Percentiles rank a stretch among this genome's conserved stretches.
Evolutionary conservation across 2,329 filamentous ascomycete genomes (phyloP).

Genomic region (Paradendryphiella salina): DNA sequence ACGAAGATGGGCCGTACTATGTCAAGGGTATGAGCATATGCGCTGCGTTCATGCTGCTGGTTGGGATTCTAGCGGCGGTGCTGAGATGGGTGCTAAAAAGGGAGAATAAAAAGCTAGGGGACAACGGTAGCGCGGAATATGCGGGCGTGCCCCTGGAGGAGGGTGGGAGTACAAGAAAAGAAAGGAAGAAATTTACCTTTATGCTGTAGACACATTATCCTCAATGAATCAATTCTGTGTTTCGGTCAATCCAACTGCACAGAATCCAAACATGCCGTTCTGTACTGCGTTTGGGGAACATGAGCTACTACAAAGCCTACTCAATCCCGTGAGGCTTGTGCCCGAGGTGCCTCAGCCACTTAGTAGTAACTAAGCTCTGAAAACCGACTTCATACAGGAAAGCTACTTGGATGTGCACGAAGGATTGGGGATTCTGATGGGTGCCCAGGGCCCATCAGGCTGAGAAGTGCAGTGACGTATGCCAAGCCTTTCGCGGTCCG

Average conservation of each 20-base stretch:
- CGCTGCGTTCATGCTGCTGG: constrained; percentile 55
- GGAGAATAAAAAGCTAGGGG: constrained; percentile 28
- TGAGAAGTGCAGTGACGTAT: constrained; percentile 9
- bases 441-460: background rate
- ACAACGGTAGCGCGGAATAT: constrained; percentile 23
- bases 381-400: background rate
- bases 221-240: background rate
- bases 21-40: constrained; percentile 56
- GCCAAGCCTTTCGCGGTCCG: constrained; percentile 6
- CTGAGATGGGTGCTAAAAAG: constrained; percentile 49
- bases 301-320: too few species aligned
- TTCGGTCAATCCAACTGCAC: background rate
- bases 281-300: background rate
- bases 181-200: constrained; percentile 31
- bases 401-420: background rate
- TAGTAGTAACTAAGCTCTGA: too few species aligned
- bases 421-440: background rate
- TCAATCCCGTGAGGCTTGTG: too few species aligned
- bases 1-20: constrained; percentile 55
- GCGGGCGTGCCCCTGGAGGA: constrained; percentile 35
- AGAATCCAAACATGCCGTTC: background rate
- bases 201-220: constrained; percentile 28
- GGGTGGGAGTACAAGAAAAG: constrained; percentile 14
- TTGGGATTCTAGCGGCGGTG: constrained; percentile 49
- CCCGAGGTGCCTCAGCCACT: too few species aligned